phyloP scores from a whole-genome alignment of 2,329 filamentous ascomycete species.

The Aotearoamyces nothofagi region DNA sequence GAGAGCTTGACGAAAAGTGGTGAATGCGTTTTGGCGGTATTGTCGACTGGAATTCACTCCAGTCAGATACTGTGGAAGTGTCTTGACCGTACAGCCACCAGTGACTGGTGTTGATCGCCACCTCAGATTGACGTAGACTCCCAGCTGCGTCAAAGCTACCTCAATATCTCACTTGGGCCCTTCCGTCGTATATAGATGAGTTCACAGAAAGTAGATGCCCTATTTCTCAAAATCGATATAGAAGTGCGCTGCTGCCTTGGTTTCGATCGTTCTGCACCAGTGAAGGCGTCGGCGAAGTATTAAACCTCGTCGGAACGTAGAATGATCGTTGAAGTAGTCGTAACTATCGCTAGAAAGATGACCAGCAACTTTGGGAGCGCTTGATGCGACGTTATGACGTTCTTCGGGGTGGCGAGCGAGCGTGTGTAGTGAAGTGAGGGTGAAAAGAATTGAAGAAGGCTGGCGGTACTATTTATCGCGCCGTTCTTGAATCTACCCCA shows the following conservation, averaged over 20 bases:
- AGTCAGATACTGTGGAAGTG: constrained; percentile 5
- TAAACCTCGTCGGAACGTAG: constrained; percentile 23
- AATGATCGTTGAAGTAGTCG: constrained; percentile 22
- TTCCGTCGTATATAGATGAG: too few species aligned
- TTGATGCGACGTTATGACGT: constrained; percentile 18
- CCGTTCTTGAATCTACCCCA: too few species aligned
- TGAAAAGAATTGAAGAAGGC: constrained; percentile 1
- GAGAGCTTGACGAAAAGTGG: constrained; percentile 49
- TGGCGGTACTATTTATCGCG: too few species aligned
- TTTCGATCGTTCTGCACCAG: constrained; percentile 32
- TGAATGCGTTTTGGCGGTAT: constrained; percentile 53
- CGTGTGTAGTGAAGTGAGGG: constrained; percentile 13
- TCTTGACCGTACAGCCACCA: constrained; percentile 2
- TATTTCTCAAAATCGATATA: too few species aligned
- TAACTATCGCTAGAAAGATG: constrained; percentile 20
- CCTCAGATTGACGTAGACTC: constrained; percentile 5
- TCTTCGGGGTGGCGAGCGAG: constrained; percentile 17
- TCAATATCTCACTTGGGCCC: too few species aligned
- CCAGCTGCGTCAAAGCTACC: too few species aligned
- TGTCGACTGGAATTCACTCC: constrained; percentile 7
- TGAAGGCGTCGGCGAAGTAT: constrained; percentile 41
- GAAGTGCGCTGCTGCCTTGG: constrained; percentile 1
- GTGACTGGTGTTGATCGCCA: constrained; percentile 2
- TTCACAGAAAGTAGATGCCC: too few species aligned
- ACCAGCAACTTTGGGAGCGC: constrained; percentile 20